phyloP scores from a whole-genome alignment of 495 filamentous ascomycete species.

The Diplogelasinospora grovesii region DNA sequence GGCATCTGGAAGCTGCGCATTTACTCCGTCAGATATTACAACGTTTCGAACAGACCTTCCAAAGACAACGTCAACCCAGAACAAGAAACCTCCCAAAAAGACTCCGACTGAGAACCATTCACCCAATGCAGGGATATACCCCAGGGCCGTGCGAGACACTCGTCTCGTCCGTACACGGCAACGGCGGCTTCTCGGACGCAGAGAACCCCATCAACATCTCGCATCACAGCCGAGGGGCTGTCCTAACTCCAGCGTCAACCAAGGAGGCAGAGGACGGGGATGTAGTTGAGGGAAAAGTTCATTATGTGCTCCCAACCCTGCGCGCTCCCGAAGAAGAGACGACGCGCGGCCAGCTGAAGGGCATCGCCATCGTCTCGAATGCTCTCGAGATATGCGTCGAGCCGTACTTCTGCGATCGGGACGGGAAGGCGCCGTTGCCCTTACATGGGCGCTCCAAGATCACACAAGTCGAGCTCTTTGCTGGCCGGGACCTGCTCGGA shows the following conservation, averaged over 20 bases:
- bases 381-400: no score
- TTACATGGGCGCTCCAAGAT: no score
- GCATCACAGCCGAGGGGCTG: background rate
- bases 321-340: no score
- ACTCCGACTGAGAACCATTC: background rate
- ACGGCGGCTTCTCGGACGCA: background rate
- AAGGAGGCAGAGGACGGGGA: background rate
- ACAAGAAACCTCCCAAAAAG: background rate
- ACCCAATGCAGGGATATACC: background rate
- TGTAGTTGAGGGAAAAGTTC: background rate
- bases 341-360: no score
- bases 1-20: no score
- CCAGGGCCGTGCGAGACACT: background rate
- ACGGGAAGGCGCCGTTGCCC: no score
- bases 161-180: conserved; percentile 1
- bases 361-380: no score
- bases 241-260: background rate
- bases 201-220: background rate
- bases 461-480: background rate
- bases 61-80: no score
- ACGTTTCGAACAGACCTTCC: no score
- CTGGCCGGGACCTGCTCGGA: background rate
- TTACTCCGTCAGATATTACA: no score
- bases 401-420: no score
- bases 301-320: no score